Percentiles rank a stretch among this genome's conserved stretches.
Conservation (phyloP, 169 alveolate genomes). For the Cryptosporidium felis region DNA sequence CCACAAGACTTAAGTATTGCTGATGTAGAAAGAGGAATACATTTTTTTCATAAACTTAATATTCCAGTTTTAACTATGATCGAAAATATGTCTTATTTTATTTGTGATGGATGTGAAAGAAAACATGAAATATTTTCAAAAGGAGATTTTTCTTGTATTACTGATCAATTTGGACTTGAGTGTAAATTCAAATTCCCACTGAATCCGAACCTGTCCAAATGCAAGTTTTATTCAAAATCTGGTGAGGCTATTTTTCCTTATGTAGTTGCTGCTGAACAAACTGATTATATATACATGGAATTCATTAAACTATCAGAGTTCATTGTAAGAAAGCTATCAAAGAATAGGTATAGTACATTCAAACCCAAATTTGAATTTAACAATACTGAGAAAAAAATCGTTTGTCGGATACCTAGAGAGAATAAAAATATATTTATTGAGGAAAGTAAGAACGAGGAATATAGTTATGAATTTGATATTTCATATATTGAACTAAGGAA, state of each 20-base stretch:
- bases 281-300: constrained; percentile 72
- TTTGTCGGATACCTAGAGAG: constrained; percentile 71
- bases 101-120: constrained; percentile 87
- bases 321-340: constrained; percentile 78
- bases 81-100: constrained; percentile 94
- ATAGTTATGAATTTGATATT: constrained; percentile 6
- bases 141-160: constrained; percentile 82
- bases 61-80: constrained; percentile 92
- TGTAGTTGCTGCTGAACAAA: constrained; percentile 82
- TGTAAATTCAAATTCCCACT: constrained; percentile 84
- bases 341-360: constrained; percentile 13
- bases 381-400: constrained; percentile 64
- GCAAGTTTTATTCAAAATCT: constrained; percentile 61
- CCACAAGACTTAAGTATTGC: constrained; percentile 90
- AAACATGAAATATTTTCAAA: constrained; percentile 88
- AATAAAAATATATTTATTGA: constrained; percentile 69
- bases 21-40: constrained; percentile 94
- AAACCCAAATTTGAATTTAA: constrained; percentile 66
- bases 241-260: constrained; percentile 85
- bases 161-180: constrained; percentile 83
- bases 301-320: constrained; percentile 77
- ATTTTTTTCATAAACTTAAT: constrained; percentile 90
- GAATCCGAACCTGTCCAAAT: constrained; percentile 80
- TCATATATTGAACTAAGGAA: constrained; percentile 80
- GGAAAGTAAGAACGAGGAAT: constrained; percentile 59